A percentile compares a stretch with the other conserved stretches of the same genome.
Conservation (phyloP, 2,329 filamentous ascomycete genomes). For the Cordyceps fumosorosea region DNA sequence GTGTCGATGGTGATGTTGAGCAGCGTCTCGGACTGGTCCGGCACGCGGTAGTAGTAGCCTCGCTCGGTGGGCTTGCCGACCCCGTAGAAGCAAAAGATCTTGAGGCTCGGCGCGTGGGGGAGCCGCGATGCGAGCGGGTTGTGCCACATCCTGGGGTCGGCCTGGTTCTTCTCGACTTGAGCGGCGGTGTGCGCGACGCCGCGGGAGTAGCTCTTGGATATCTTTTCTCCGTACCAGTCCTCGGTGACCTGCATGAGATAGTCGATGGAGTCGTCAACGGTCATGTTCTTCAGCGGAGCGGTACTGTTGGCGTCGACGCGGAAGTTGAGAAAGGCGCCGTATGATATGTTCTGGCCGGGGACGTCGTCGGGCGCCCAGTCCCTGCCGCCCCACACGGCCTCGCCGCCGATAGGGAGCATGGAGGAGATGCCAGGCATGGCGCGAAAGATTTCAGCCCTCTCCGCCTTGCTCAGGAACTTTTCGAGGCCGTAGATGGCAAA, state of each 20-base stretch:
- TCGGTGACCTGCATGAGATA: slow-evolving; percentile 77
- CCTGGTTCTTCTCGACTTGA: slow-evolving; percentile 76
- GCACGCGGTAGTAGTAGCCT: slow-evolving; percentile 77
- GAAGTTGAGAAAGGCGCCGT: slow-evolving; percentile 81
- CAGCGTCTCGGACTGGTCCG: slow-evolving; percentile 59
- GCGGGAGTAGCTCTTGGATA: slow-evolving; percentile 74
- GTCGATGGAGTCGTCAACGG: slow-evolving; percentile 66
- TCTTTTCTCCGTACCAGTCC: slow-evolving; percentile 73
- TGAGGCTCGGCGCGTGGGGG: slow-evolving; percentile 79
- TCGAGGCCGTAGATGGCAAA: slow-evolving; percentile 96
- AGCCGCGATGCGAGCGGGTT: slow-evolving; percentile 88
- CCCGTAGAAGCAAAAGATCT: slow-evolving; percentile 96
- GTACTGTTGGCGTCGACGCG: slow-evolving; percentile 58
- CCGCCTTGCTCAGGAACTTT: slow-evolving; percentile 85
- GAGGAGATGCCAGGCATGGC: slow-evolving; percentile 95
- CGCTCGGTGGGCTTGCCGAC: slow-evolving; percentile 91
- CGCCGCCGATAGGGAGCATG: slow-evolving; percentile 92
- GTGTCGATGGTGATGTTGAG: slow-evolving; percentile 72
- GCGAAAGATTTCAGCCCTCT: slow-evolving; percentile 88
- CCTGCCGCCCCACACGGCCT: slow-evolving; percentile 88
- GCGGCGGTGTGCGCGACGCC: slow-evolving; percentile 74
- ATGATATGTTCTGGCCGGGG: slow-evolving; percentile 65
- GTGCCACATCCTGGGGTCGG: slow-evolving; percentile 79
- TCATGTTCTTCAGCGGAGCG: slow-evolving; percentile 67
- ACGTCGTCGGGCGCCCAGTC: slow-evolving; percentile 84